Conservation (phyloP, 306 rosid genomes). For the Cicer judaicum region DNA sequence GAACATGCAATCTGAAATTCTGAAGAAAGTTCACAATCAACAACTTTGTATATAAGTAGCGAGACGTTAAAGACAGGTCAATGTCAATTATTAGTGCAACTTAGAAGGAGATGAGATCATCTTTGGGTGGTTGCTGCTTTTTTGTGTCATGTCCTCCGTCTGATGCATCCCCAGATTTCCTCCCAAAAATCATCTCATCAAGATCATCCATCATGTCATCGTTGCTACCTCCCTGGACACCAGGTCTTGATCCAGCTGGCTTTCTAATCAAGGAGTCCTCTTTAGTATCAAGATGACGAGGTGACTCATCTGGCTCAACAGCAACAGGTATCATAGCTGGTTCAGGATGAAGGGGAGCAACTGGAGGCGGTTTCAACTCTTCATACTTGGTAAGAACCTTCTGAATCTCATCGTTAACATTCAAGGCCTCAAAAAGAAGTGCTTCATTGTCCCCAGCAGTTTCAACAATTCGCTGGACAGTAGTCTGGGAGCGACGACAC, state of each 20-base stretch:
- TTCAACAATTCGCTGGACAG: conserved; percentile 79
- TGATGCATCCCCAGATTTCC: conserved; percentile 66
- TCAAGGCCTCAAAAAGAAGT: conserved; percentile 92
- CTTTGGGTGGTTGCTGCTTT: conserved; percentile 75
- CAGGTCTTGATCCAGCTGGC: conserved; percentile 67
- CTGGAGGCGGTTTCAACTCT: conserved; percentile 67
- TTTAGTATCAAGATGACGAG: conserved; percentile 50
- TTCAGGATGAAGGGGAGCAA: conserved; percentile 62
- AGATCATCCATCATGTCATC: conserved; percentile 99
- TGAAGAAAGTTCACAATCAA: conserved; percentile 49
- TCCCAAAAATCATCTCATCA: conserved; percentile 98
- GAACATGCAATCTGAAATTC: conserved; percentile 45
- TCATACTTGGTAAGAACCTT: conserved; percentile 81
- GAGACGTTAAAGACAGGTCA: conserved; percentile 37
- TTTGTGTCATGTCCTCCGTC: conserved; percentile 63
- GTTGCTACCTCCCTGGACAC: conserved; percentile 64
- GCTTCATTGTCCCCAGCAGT: conserved; percentile 92
- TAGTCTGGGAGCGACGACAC: conserved; percentile 71
- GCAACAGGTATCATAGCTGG: conserved; percentile 99
- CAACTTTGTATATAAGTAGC: conserved; percentile 44
- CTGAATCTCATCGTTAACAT: conserved; percentile 89
- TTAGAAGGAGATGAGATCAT: conserved; percentile 86
- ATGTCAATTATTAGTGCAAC: conserved; percentile 27
- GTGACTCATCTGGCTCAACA: conserved; percentile 93
- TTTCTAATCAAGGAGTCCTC: conserved; percentile 82